Evolutionary conservation across 1,284 basidiomycete genomes (phyloP), one percentile per base, ranked within the genome.

Genomic region (Cryptococcus jaspeensis): DNA sequence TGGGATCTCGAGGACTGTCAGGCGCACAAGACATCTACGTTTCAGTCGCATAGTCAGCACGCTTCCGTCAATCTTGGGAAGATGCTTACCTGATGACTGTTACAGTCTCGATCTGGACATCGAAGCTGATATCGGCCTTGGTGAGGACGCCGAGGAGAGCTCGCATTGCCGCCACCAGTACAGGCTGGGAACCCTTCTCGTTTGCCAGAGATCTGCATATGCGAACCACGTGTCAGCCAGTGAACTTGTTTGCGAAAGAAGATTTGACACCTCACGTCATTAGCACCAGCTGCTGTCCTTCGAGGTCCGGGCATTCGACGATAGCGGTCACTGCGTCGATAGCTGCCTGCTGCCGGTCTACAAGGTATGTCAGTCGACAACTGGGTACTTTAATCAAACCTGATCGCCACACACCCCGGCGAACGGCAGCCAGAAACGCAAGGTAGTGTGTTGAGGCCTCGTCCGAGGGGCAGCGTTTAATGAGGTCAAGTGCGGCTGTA

Each of bases 401-500:
- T 32, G 20, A 6, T 22, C 53, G 1, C 36, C 32, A 58, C 7
- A 7, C n/a, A 52, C 56, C 49, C 40, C 53, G 28, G 8, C 46
- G 32, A 1, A 45, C 42, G 2, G 63, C 63, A 3, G 56, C 25
- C 2, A 65, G 53, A 32, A 63, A 65, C 22, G 36, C 32, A 5
- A 65, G 59, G 37, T 65, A 63, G 25, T 65, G 63, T 0, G 61
- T 65, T 0, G 61, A 37, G 2, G 63, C 61, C 20, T 63, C 63
- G 1, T 37, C 35, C 0, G 54, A 22, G 0, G 61, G 46, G 43
- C 59, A 63, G 12, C 49, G 25, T 18, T 56, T 35, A 1, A 63
- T 32, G 8, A 49, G 22, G 11, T 49, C 38, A 6, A 23, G 20
- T 6, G 55, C 55, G 9, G 43, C 16, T 5, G 20, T 15, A 23